These are phyloP conservation scores for Simplicillium sp. DNA, from an alignment of 2,329 filamentous ascomycete species.

Conservation along the genomic window DNA sequence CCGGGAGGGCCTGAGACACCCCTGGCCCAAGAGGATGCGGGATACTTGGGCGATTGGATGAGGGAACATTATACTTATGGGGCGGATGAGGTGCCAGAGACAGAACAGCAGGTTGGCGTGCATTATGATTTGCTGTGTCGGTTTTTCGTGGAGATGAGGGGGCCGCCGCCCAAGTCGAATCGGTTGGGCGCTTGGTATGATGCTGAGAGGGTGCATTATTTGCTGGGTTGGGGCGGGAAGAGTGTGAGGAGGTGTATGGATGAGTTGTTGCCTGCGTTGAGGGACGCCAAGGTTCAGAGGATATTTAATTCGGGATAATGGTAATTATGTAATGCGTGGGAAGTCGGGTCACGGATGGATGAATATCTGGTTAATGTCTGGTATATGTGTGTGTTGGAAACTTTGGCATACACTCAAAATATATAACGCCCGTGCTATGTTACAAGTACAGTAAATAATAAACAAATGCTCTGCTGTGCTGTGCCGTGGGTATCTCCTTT, in stretches of 20 bases:
- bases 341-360: too few relatives aligned
- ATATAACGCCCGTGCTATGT: too few relatives aligned
- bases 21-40: slow-evolving; percentile 1
- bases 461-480: too few relatives aligned
- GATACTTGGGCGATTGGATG: slow-evolving; percentile 5
- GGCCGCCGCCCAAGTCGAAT: slow-evolving; percentile 2
- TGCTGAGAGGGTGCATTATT: slow-evolving; percentile 5
- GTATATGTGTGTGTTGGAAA: too few relatives aligned
- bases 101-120: slow-evolving; percentile 1
- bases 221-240: slow-evolving; percentile 2
- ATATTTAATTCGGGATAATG: too few relatives aligned
- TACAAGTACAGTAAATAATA: too few relatives aligned
- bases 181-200: slow-evolving; percentile 6
- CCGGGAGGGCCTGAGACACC: slow-evolving; percentile 5
- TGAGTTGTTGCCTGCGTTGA: slow-evolving; percentile 5
- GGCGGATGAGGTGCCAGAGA: slow-evolving; percentile 1
- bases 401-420: too few relatives aligned
- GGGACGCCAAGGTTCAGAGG: slow-evolving; percentile 5
- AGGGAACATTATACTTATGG: slow-evolving; percentile 4
- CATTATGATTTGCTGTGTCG: slow-evolving; percentile 5
- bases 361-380: too few relatives aligned
- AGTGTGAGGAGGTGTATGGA: slow-evolving; percentile 4
- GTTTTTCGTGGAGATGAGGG: slow-evolving; percentile 6
- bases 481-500: too few relatives aligned
- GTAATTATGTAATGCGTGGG: too few relatives aligned